Evolutionary conservation across 108 stramenopile genomes (phyloP), one percentile per base, ranked within the genome.

Genomic region (Pseudonitzschia multiseries): DNA sequence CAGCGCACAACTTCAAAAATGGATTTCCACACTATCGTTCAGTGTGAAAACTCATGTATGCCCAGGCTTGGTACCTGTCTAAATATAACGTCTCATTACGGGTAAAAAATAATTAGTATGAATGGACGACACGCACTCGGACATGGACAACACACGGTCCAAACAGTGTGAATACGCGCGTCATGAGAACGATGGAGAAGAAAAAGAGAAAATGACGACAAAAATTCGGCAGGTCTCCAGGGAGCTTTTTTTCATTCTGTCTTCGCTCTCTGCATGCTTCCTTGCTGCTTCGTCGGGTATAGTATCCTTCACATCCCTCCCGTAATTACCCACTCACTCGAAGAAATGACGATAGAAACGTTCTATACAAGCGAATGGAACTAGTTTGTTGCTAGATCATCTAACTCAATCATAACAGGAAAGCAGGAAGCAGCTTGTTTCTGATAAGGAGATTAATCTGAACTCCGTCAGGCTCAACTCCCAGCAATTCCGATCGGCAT

Each of bases 171-270:
- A 56, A 56, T n/a, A 8, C 61, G 36, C 61, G 61, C 61, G 61
- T 40, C 61, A 62, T 21, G 29, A 62, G 61, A 62, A 62, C 61
- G 32, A 62, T 29, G 61, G 36, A 33, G 36, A 33, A 62, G 61
- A 62, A 31, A 14, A 59, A 62, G 0, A 15, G 36, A 62, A 62
- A 62, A 33, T 21, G 61, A 22, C 36, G 0, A 31, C 28, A 40
- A 62, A 62, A 62, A 62, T 31, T 59, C 27, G 29, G 57, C 29
- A 59, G n/a, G 21, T 59, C n/a, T 59, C 46, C 54, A 56, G 26
- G 54, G 54, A 56, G 54, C n/a, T n/a, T n/a, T 21, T 56, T 56
- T 56, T 26, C 54, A 56, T 24, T 26, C 24, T 26, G 54, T 56
- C 54, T 56, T 56, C 54, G 54, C 26, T 56, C 54, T 56, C 24